phyloP scores from a whole-genome alignment of 176 grass and related monocot species.

The Oryza glaberrima region DNA sequence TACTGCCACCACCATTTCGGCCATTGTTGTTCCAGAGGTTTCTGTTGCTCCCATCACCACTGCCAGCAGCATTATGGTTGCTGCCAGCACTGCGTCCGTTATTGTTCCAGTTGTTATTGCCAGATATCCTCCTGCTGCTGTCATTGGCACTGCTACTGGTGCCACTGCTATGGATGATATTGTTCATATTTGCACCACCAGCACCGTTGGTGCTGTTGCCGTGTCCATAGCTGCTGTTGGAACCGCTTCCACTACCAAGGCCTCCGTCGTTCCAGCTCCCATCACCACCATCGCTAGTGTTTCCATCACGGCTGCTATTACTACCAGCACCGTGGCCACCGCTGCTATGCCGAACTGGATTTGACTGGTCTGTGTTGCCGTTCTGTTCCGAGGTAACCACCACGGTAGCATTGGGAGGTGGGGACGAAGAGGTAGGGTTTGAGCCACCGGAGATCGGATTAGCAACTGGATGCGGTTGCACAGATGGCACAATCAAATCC shows the following conservation, averaged over 20 bases:
- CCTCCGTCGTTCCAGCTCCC: conserved; percentile 33
- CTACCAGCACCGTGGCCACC: conserved; percentile 21
- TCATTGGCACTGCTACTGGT: not conserved
- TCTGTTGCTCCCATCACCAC: conserved; percentile 40
- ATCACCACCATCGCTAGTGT: conserved; percentile 40
- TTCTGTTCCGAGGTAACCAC: conserved; percentile 11
- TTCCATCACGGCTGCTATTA: conserved; percentile 36
- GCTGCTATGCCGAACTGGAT: conserved; percentile 32
- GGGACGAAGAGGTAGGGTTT: conserved; percentile 44
- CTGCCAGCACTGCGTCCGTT: conserved; percentile 16
- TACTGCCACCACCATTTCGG: conserved; percentile 31
- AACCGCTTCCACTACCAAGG: conserved; percentile 17
- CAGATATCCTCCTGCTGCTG: not conserved
- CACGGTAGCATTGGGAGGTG: conserved; percentile 11
- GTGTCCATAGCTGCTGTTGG: not conserved
- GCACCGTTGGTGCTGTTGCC: conserved; percentile 32
- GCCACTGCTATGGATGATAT: not conserved
- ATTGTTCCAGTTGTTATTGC: conserved; percentile 41
- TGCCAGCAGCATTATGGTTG: conserved; percentile 18
- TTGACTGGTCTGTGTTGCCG: conserved; percentile 31
- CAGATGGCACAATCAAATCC: conserved; percentile 36
- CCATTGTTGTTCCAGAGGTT: conserved; percentile 41
- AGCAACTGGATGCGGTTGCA: conserved; percentile 1
- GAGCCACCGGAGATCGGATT: conserved; percentile 40
- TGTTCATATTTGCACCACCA: not conserved